phyloP scores from a whole-genome alignment of 345 rosid species.

The Chamaenerion angustifolium region DNA sequence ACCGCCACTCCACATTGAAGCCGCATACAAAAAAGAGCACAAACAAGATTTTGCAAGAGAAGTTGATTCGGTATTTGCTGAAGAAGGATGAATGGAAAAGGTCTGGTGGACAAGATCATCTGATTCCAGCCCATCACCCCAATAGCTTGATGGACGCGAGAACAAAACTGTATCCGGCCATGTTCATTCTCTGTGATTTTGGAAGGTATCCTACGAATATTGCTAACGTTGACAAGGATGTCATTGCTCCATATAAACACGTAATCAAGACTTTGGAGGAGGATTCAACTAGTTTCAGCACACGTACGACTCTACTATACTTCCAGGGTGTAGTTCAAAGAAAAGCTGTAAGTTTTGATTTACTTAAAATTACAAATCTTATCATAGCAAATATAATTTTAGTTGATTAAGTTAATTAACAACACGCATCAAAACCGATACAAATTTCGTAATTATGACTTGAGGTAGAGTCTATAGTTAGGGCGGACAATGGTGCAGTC shows the following conservation, averaged over 20 bases:
- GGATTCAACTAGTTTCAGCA: conserved; percentile 53
- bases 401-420: no score
- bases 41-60: conserved; percentile 56
- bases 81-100: conserved; percentile 62
- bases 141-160: conserved; percentile 79
- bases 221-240: conserved; percentile 76
- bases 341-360: conserved; percentile 58
- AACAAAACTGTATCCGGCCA: conserved; percentile 64
- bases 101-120: conserved; percentile 68
- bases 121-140: conserved; percentile 87
- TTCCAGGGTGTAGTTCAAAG: conserved; percentile 96
- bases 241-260: conserved; percentile 90
- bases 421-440: no score
- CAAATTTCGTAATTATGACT: no score
- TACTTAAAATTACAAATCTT: no score
- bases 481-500: no score
- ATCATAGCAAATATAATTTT: no score
- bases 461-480: no score
- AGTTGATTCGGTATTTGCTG: conserved; percentile 42
- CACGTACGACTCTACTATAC: conserved; percentile 67
- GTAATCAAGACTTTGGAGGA: conserved; percentile 40
- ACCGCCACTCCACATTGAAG: conserved; percentile 50
- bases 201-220: conserved; percentile 81
- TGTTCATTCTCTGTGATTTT: conserved; percentile 73
- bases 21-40: conserved; percentile 45